phyloP scores from a whole-genome alignment of 202 grass and related monocot species.

The Carex sylvatica region DNA sequence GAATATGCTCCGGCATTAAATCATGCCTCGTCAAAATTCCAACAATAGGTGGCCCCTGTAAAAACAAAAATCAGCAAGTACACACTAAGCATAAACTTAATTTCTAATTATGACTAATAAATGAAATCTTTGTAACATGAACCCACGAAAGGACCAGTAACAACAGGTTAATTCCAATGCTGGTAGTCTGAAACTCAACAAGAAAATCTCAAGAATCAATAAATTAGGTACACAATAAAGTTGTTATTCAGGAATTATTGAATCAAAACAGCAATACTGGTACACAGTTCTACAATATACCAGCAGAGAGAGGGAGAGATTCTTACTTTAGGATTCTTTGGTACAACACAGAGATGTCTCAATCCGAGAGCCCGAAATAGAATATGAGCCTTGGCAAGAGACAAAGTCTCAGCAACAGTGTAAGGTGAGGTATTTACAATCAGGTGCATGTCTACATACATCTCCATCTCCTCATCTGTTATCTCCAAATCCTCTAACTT shows the following conservation, averaged over 20 bases:
- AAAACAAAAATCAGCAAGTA: conserved; percentile 17
- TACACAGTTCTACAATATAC: not conserved
- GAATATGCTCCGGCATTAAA: conserved; percentile 89
- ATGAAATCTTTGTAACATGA: not conserved
- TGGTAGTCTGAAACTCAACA: not conserved
- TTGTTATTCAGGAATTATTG: not conserved
- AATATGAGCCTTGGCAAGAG: conserved; percentile 76
- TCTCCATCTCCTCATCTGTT: conserved; percentile 83
- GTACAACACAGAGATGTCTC: conserved; percentile 76
- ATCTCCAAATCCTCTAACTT: conserved; percentile 72
- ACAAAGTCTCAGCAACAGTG: conserved; percentile 89
- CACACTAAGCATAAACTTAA: not conserved
- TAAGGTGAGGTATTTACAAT: conserved; percentile 88
- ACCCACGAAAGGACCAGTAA: not conserved
- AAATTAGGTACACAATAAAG: not conserved
- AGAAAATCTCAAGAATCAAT: not conserved
- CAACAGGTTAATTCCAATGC: not conserved
- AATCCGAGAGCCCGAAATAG: conserved; percentile 77
- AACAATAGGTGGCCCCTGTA: conserved; percentile 80
- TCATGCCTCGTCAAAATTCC: conserved; percentile 94
- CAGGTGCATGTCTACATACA: conserved; percentile 86
- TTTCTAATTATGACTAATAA: not conserved
- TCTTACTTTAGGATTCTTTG: conserved; percentile 73
- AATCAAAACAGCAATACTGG: not conserved
- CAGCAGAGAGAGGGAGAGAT: conserved; percentile 14